Evolutionary conservation across 1,139 yeast genomes (phyloP).

Genomic region (Meyerozyma smithsonii): DNA sequence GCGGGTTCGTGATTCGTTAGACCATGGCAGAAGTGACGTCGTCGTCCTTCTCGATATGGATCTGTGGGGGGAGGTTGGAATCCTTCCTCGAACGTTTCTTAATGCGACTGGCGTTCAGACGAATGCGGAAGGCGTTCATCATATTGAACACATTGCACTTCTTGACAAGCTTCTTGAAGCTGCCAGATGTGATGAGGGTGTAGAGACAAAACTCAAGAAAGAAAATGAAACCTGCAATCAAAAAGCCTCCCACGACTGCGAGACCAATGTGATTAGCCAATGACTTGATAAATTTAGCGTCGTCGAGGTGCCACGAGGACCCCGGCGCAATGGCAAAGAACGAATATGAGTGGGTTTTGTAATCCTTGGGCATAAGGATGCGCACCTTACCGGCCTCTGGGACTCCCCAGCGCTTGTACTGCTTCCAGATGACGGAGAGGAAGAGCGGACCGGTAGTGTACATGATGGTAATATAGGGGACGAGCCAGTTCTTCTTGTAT

Average conservation of each 20-base stretch:
- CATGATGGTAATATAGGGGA: constrained; percentile 91
- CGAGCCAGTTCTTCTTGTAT: constrained; percentile 69
- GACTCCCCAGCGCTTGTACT: constrained; percentile 75
- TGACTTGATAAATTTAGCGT: constrained; percentile 69
- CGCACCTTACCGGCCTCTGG: constrained; percentile 61
- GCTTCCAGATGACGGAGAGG: constrained; percentile 81
- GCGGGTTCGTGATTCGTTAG: constrained; percentile 1
- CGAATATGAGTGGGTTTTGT: constrained; percentile 52
- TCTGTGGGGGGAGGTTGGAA: constrained; percentile 43
- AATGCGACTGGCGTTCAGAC: constrained; percentile 8
- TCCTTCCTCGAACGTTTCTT: constrained; percentile 51
- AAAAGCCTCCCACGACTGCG: constrained; percentile 65
- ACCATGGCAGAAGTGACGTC: constrained; percentile 3
- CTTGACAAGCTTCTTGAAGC: constrained; percentile 24
- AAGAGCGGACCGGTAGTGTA: constrained; percentile 90
- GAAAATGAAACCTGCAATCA: constrained; percentile 52
- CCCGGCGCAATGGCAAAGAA: constrained; percentile 74
- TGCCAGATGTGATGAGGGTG: constrained; percentile 33
- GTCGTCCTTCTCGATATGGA: constrained; percentile 30
- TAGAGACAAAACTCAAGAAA: constrained; percentile 62
- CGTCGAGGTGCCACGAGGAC: constrained; percentile 86
- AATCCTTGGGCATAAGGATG: constrained; percentile 67
- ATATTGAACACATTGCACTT: constrained; percentile 10
- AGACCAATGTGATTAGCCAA: constrained; percentile 67
- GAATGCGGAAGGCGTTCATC: constrained; percentile 5